Base-by-base conservation (phyloP, 306 rosid genomes). In the Chamaecrista fasciculata region DNA sequence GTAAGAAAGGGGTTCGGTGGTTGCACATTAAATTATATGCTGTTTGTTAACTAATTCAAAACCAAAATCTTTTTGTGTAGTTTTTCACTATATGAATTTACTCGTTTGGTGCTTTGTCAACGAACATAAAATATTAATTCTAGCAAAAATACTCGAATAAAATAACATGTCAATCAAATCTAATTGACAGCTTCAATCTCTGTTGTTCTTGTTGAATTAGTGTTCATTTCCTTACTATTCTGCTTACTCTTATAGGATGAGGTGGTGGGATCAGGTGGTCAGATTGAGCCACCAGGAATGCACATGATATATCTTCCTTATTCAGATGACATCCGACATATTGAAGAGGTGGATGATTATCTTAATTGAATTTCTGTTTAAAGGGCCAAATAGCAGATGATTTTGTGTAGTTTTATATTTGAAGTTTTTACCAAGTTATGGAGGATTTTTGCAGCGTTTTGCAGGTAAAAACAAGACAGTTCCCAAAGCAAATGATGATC, bases 231-330 rank as follows among this genome's bases (percentile, higher is more conserved):
- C 24, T 36, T 44, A 34, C 69, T 72, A 8, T 21, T 11, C 12
- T 66, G 25, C 67, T 49, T 44, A 10, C 59, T 43, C 28, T 66
- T 79, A 69, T 75, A 93, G 98, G 96, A 93, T 0, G 98, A 93
- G 81, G 78, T 93, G 50, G 59, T 78, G 69, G 79, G 74, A 59
- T 80, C 82, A 51, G 93, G 90, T 63, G 80, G 89, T 81, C 97
- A 93, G 86, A 73, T 93, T 63, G 97, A 88, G 80, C 98, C 98
- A 0, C 98, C 98, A 8, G 98, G 98, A 82, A 85, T 93, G 97
- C 88, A 88, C 76, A 87, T 93, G 96, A 73, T 93, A 68, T 86
- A 85, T 88, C 96, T 93, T 71, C 97, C 98, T 53, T 93, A 86
- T 78, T 82, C 87, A 60, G 98, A 90, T 76, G 98, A 93, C 79